These are phyloP conservation scores for Plenodomus lindquistii DNA, from an alignment of 2,329 filamentous ascomycete species.

Conservation along the genomic window DNA sequence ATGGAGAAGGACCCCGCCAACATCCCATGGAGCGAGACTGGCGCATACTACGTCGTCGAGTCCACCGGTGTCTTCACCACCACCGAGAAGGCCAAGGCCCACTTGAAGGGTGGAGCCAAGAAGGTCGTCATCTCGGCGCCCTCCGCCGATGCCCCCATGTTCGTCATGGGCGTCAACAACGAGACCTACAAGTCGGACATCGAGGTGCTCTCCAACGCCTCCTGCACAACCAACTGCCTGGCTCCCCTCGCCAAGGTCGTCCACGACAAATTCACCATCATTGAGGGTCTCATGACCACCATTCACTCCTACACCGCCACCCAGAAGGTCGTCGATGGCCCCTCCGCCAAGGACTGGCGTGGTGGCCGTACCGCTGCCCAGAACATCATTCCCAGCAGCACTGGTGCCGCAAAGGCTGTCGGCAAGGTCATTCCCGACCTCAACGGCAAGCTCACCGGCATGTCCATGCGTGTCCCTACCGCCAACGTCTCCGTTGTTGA, in stretches of 20 bases:
- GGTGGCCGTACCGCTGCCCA: constrained; percentile 97
- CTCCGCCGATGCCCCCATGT: constrained; percentile 97
- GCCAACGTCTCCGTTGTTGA: constrained; percentile 99
- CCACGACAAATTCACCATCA: constrained; percentile 95
- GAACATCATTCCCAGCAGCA: constrained; percentile 99
- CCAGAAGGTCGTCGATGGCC: constrained; percentile 99
- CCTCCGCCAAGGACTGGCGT: constrained; percentile 98
- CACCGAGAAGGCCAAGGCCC: constrained; percentile 89
- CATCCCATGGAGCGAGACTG: constrained; percentile 89
- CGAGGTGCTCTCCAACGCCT: constrained; percentile 97
- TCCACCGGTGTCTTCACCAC: constrained; percentile 99
- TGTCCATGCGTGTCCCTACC: constrained; percentile 99
- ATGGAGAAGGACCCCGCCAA: constrained; percentile 82
- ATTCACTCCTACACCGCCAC: constrained; percentile 99
- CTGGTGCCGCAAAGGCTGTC: constrained; percentile 99
- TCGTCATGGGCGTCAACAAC: constrained; percentile 99
- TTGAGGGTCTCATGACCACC: constrained; percentile 99
- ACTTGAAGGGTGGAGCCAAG: constrained; percentile 97
- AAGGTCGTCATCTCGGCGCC: constrained; percentile 86
- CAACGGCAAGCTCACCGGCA: constrained; percentile 99
- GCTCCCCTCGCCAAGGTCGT: constrained; percentile 99
- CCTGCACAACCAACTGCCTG: constrained; percentile 99
- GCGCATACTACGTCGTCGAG: constrained; percentile 93
- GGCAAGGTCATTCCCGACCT: constrained; percentile 98
- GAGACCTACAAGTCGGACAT: constrained; percentile 87